These are phyloP conservation scores for Ogataea saltuana DNA, from an alignment of 805 yeast species.

Conservation along the genomic window DNA sequence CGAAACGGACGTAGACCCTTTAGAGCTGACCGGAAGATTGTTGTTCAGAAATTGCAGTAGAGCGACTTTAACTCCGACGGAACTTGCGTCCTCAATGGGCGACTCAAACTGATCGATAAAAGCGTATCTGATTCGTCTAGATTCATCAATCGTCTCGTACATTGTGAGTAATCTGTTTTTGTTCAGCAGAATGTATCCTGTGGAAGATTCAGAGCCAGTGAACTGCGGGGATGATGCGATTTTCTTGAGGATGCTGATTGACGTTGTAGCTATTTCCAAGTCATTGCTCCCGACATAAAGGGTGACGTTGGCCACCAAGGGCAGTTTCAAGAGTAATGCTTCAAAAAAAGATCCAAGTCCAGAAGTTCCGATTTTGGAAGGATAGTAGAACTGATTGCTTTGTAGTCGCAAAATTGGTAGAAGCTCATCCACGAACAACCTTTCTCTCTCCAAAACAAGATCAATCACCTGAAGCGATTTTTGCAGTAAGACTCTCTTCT, in stretches of 20 bases:
- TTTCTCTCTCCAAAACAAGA: conserved; percentile 53
- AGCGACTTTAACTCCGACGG: conserved; percentile 52
- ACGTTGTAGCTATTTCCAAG: conserved; percentile 47
- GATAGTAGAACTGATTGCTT: conserved; percentile 40
- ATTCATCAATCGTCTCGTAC: conserved; percentile 75
- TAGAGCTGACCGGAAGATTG: conserved; percentile 41
- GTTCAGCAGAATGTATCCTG: conserved; percentile 36
- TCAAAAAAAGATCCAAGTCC: conserved; percentile 69
- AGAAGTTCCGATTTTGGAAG: conserved; percentile 52
- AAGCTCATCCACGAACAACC: conserved; percentile 55
- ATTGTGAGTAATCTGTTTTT: conserved; percentile 68
- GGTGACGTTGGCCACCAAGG: conserved; percentile 71
- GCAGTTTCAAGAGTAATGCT: conserved; percentile 67
- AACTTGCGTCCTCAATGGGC: conserved; percentile 39
- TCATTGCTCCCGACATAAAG: conserved; percentile 67
- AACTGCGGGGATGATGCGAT: conserved; percentile 50
- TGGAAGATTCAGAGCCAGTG: conserved; percentile 24
- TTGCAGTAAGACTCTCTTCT: conserved; percentile 39
- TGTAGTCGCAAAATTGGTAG: conserved; percentile 49
- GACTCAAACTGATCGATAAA: conserved; percentile 68
- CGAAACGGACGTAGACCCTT: conserved; percentile 50
- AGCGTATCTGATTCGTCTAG: conserved; percentile 68
- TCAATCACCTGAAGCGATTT: conserved; percentile 47
- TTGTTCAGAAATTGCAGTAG: conserved; percentile 58
- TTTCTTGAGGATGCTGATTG: conserved; percentile 54